Percentiles rank a stretch among this genome's conserved stretches.
phyloP scores from a whole-genome alignment of 2,329 filamentous ascomycete species.

The Penicillium sp. region DNA sequence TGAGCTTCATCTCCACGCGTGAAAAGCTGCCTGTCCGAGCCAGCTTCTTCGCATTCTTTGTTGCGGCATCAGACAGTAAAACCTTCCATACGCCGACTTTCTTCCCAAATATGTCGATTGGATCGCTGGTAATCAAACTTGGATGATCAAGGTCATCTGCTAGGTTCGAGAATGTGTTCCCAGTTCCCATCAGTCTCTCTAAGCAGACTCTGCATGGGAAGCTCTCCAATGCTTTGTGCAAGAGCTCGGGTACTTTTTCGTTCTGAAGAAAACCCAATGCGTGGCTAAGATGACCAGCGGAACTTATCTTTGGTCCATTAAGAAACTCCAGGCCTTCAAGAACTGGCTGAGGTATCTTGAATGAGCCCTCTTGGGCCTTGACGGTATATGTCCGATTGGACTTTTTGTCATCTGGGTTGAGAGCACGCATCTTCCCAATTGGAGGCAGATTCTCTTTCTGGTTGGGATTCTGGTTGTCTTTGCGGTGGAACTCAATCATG shows the following conservation, averaged over 20 bases:
- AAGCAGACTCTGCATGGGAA: conserved; percentile 21
- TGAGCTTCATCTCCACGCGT: conserved; percentile 15
- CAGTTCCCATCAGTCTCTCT: conserved; percentile 3
- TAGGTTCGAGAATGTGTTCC: background rate
- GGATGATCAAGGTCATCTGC: background rate
- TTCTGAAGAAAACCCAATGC: conserved; percentile 3
- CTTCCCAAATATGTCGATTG: conserved; percentile 16
- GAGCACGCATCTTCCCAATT: conserved; percentile 4
- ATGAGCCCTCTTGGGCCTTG: background rate
- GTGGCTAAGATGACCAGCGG: background rate
- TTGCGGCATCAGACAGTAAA: conserved; percentile 14
- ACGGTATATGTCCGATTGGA: background rate
- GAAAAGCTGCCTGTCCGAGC: conserved; percentile 1
- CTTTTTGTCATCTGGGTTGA: conserved; percentile 10
- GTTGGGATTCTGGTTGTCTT: background rate
- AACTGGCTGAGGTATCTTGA: conserved; percentile 2
- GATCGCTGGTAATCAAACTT: background rate
- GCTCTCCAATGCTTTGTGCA: conserved; percentile 8
- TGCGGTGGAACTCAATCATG: background rate
- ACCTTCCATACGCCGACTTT: conserved; percentile 20
- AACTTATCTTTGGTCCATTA: background rate
- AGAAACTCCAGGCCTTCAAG: background rate
- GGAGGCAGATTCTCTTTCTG: conserved; percentile 3
- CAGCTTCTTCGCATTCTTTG: conserved; percentile 8
- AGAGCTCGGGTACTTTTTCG: conserved; percentile 3